Conservation (phyloP, 495 filamentous ascomycete genomes). For the Trypethelium eluteriae region DNA sequence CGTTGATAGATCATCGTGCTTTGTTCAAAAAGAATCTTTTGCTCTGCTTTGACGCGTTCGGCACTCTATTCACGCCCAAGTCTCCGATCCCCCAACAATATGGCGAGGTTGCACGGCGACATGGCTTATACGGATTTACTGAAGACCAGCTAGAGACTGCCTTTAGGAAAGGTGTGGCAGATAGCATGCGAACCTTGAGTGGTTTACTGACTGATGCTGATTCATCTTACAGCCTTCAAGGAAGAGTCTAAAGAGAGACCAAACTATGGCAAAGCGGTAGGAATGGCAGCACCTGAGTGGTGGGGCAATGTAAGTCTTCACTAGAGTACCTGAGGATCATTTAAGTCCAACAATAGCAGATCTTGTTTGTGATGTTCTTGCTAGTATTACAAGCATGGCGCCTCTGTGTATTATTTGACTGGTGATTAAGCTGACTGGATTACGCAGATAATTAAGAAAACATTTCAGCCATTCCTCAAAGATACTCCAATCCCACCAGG, state of each 20-base stretch:
- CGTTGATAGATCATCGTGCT: neutral
- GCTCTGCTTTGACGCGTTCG: conserved; percentile 70
- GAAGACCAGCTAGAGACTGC: conserved; percentile 34
- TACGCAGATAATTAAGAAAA: conserved; percentile 39
- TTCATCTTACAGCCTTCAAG: conserved; percentile 43
- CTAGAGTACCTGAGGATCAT: neutral
- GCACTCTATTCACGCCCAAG: conserved; percentile 62
- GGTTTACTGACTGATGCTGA: neutral
- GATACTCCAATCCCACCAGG: conserved; percentile 37
- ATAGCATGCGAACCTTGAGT: neutral
- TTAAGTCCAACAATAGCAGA: no score
- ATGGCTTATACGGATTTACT: conserved; percentile 43
- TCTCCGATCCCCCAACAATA: conserved; percentile 56
- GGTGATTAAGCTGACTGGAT: neutral
- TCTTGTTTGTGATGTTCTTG: no score
- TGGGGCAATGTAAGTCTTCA: conserved; percentile 51
- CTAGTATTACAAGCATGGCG: no score
- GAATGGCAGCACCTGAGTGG: conserved; percentile 54
- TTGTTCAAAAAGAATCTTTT: conserved; percentile 44
- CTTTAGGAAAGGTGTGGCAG: conserved; percentile 35
- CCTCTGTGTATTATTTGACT: neutral
- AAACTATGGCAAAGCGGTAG: conserved; percentile 60
- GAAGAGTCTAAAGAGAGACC: conserved; percentile 45
- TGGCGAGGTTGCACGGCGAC: conserved; percentile 46
- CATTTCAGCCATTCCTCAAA: conserved; percentile 36